phyloP scores from a whole-genome alignment of 2,329 filamentous ascomycete species.

The Fusarium haematococcum region DNA sequence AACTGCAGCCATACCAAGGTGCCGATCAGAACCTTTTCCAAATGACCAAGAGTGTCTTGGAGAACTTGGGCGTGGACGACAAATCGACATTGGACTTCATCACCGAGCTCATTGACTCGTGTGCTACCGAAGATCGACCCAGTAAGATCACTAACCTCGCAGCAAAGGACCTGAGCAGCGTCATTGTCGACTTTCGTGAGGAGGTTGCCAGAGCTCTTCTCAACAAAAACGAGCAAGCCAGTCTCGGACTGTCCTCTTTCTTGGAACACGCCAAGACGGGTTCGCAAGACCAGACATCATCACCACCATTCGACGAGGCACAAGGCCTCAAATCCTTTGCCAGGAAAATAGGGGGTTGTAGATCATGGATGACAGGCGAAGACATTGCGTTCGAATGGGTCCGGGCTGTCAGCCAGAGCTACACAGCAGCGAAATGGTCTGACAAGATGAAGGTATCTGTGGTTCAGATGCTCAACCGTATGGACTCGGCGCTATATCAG shows the following conservation, averaged over 20 bases:
- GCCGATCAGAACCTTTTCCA: slow-evolving; percentile 68
- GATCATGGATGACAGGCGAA: slow-evolving; percentile 63
- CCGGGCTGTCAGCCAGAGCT: slow-evolving; percentile 61
- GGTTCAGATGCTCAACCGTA: slow-evolving; percentile 66
- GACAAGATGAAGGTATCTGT: slow-evolving; percentile 67
- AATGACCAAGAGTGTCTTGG: slow-evolving; percentile 65
- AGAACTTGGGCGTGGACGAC: slow-evolving; percentile 66
- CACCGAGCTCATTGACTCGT: slow-evolving; percentile 64
- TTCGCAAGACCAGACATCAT: slow-evolving; percentile 61
- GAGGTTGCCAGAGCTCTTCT: slow-evolving; percentile 65
- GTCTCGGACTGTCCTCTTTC: slow-evolving; percentile 69
- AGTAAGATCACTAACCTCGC: slow-evolving; percentile 60
- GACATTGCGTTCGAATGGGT: slow-evolving; percentile 72
- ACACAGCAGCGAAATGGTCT: slow-evolving; percentile 67
- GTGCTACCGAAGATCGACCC: slow-evolving; percentile 62
- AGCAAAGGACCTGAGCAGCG: slow-evolving; percentile 62
- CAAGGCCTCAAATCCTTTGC: slow-evolving; percentile 66
- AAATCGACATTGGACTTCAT: slow-evolving; percentile 58
- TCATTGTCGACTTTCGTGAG: slow-evolving; percentile 63
- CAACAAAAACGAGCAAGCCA: slow-evolving; percentile 64
- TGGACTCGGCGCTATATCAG: slow-evolving; percentile 65
- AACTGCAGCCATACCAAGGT: slow-evolving; percentile 68
- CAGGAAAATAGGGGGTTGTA: slow-evolving; percentile 55
- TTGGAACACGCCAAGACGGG: slow-evolving; percentile 72
- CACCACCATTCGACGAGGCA: slow-evolving; percentile 63